Base-by-base conservation (phyloP, 78 protist genomes). In the Corallochytrium limacisporum region DNA sequence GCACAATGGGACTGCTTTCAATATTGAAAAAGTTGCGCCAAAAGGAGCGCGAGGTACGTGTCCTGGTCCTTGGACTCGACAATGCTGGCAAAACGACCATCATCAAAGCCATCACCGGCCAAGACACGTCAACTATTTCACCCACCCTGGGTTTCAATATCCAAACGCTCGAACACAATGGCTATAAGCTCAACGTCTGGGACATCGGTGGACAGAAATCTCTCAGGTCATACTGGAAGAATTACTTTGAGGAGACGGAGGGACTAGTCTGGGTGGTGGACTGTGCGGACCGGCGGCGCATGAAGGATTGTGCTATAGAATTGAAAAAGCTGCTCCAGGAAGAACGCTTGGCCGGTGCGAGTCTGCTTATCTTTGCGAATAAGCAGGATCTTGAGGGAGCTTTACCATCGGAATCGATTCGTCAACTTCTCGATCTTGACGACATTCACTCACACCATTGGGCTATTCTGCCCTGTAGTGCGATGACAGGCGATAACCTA, bases 121-220 rank as follows among this genome's bases (percentile, higher is more conserved):
- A 94, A 54, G 91, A 83, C 46, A 90, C 88, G 0, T 60, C 70
- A 24, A 31, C 35, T 3, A 91, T 94, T 31, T 38, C 77, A 15
- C 99, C 99, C 0, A 97, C 99, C 2, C 69, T 92, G 9, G 99
- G 99, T 18, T 95, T 95, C 67, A 93, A 93, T 72, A 94, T 95
- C 53, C 57, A 75, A 39, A 85, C 99, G 2, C 43, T 91, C 33
- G 65, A 74, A 31, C 63, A 82, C 65, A 20, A 39, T 1, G 89
- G 75, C 85, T 83, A 49, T 85, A 87, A 83, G 70, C 69, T 97
- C 47, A 94, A 95, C 54, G 33, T 95, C 6, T 95, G 99, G 99
- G 99, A 97, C 71, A 83, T 97, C 4, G 99, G 99, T 18, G 99
- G 99, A 9, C 99, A 98, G 65, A 76, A 79, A 38, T 74, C 97